Conservation (phyloP, 345 rosid species). For the Pugionium dolabratum region DNA sequence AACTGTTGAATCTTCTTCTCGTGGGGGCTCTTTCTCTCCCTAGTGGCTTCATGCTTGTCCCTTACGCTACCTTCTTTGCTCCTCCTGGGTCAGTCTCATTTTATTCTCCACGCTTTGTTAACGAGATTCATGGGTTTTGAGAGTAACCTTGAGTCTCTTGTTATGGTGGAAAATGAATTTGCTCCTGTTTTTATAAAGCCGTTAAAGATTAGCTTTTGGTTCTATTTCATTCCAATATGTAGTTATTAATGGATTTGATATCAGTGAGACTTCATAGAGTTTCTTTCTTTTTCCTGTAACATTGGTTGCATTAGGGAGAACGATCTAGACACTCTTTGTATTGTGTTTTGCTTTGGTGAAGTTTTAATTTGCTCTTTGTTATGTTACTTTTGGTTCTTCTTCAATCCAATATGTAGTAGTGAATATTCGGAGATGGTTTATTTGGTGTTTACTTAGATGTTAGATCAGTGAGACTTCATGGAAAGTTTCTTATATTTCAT, state of each 20-base stretch:
- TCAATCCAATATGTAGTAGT: background rate
- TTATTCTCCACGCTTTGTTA: background rate
- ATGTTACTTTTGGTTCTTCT: too few relatives aligned
- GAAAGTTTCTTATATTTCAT: too few relatives aligned
- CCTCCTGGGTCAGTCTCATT: constrained; percentile 70
- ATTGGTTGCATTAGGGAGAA: background rate
- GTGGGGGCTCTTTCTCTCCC: constrained; percentile 88
- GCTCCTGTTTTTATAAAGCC: too few relatives aligned
- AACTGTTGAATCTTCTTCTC: constrained; percentile 82
- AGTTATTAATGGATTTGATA: too few relatives aligned
- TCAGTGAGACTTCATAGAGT: too few relatives aligned
- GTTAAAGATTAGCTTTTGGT: too few relatives aligned
- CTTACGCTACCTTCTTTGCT: constrained; percentile 73
- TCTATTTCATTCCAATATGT: too few relatives aligned
- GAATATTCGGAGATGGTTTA: background rate
- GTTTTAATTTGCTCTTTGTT: background rate
- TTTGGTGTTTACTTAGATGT: background rate
- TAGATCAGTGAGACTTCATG: too few relatives aligned
- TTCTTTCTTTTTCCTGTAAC: too few relatives aligned
- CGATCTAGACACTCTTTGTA: background rate
- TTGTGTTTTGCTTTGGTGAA: background rate
- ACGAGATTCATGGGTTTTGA: background rate
- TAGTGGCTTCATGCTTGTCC: constrained; percentile 74
- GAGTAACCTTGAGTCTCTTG: background rate
- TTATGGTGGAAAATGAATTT: too few relatives aligned